A percentile compares a stretch with the other conserved stretches of the same genome.
These are phyloP conservation scores for Penicillium waksmanii DNA, from an alignment of 495 filamentous ascomycete species.

Conservation along the genomic window DNA sequence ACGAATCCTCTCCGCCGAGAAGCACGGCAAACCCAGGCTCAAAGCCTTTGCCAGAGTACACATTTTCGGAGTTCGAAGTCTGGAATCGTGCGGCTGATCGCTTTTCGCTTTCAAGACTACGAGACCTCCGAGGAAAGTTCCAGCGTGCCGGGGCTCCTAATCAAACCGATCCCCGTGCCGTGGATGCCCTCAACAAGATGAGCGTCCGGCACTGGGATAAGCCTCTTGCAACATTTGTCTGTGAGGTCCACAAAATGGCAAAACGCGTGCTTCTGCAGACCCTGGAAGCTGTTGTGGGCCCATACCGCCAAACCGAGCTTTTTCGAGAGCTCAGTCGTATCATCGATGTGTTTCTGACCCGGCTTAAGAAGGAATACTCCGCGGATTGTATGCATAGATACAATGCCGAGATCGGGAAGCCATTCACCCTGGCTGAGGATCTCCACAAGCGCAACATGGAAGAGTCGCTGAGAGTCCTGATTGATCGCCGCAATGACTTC, in stretches of 20 bases:
- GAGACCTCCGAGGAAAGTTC: constrained; percentile 40
- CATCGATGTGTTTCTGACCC: constrained; percentile 33
- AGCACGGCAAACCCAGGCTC: neutral
- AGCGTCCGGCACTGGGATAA: constrained; percentile 46
- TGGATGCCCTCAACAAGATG: constrained; percentile 41
- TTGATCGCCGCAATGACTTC: neutral
- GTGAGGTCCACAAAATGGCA: constrained; percentile 33
- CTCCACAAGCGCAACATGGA: constrained; percentile 25
- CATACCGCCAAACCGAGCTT: constrained; percentile 41
- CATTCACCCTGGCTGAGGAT: constrained; percentile 40
- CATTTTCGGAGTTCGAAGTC: neutral
- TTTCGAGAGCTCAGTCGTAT: constrained; percentile 36
- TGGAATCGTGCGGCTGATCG: neutral
- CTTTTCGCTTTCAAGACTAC: constrained; percentile 38
- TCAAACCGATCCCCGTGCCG: constrained; percentile 46
- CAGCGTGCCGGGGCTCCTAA: constrained; percentile 42
- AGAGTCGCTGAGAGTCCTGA: constrained; percentile 3
- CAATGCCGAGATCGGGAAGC: constrained; percentile 34
- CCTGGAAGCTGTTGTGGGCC: constrained; percentile 36
- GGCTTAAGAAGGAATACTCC: constrained; percentile 28
- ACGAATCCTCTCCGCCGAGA: neutral
- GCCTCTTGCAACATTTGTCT: constrained; percentile 36
- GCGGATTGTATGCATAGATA: constrained; percentile 26
- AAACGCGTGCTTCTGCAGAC: constrained; percentile 32
- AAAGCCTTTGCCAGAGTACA: neutral